Percentiles rank a stretch among this genome's conserved stretches.
These are phyloP conservation scores for Paramecium bursaria DNA, from an alignment of 73 alveolate genomes.

Conservation along the genomic window DNA sequence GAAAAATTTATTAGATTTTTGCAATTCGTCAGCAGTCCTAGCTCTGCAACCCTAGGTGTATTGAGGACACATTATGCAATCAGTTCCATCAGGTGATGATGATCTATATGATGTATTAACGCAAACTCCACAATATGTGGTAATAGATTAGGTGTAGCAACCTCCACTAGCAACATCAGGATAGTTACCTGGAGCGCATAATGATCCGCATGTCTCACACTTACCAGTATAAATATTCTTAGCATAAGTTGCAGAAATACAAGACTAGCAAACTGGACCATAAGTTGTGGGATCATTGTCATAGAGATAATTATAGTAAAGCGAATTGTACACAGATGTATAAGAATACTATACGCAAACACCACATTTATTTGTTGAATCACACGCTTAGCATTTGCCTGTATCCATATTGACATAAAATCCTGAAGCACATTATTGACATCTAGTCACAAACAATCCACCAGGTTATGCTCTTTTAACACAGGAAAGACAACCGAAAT, in stretches of 20 bases:
- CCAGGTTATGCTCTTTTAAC: not conserved
- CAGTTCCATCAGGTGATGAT: constrained; percentile 14
- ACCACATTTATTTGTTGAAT: constrained; percentile 2
- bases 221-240: not conserved
- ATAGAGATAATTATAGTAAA: not conserved
- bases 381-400: constrained; percentile 25
- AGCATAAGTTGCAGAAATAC: constrained; percentile 5
- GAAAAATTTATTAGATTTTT: not conserved
- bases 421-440: constrained; percentile 25
- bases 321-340: not conserved
- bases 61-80: constrained; percentile 40
- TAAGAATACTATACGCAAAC: not conserved
- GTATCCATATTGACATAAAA: constrained; percentile 45
- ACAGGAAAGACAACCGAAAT: constrained; percentile 21
- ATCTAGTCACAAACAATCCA: not conserved
- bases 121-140: not conserved
- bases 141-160: not conserved
- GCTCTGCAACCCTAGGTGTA: constrained; percentile 22
- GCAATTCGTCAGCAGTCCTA: not conserved
- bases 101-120: not conserved
- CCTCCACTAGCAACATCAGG: not conserved
- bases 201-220: constrained; percentile 37
- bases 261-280: constrained; percentile 49
- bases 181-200: not conserved
- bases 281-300: not conserved